Conservation (phyloP, 768 basidiomycete genomes). For the Amanita phalloides region DNA sequence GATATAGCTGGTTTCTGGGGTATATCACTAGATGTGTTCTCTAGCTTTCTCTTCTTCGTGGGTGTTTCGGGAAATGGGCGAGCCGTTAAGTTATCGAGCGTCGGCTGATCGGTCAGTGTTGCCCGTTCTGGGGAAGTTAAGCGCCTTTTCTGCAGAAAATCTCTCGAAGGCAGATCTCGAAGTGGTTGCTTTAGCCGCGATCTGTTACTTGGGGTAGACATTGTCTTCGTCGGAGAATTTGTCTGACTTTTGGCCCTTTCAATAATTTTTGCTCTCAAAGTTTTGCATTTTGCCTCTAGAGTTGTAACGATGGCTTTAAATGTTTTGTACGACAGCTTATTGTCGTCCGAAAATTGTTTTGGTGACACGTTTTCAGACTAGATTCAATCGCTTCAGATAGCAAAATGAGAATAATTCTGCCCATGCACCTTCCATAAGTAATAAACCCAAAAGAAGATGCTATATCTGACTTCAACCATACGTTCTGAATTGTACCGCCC, state of each 20-base stretch:
- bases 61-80: constrained; percentile 8
- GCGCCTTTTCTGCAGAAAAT: constrained; percentile 6
- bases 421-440: constrained; percentile 24
- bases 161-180: constrained; percentile 9
- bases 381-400: not conserved
- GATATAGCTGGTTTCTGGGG: not conserved
- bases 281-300: constrained; percentile 8
- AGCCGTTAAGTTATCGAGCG: not conserved
- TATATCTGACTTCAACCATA: constrained; percentile 19
- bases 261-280: constrained; percentile 7
- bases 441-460: constrained; percentile 37
- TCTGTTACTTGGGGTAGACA: constrained; percentile 4
- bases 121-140: not conserved
- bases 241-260: constrained; percentile 5
- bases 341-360: constrained; percentile 8
- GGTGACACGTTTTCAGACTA: constrained; percentile 8
- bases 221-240: not conserved
- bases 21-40: not conserved
- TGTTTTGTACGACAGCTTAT: constrained; percentile 4
- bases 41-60: constrained; percentile 11
- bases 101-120: not conserved
- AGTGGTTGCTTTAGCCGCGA: constrained; percentile 7
- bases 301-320: constrained; percentile 4
- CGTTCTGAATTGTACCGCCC: constrained; percentile 12
- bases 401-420: not conserved